phyloP scores from a whole-genome alignment of 495 filamentous ascomycete species.

The Penicillium salamii region DNA sequence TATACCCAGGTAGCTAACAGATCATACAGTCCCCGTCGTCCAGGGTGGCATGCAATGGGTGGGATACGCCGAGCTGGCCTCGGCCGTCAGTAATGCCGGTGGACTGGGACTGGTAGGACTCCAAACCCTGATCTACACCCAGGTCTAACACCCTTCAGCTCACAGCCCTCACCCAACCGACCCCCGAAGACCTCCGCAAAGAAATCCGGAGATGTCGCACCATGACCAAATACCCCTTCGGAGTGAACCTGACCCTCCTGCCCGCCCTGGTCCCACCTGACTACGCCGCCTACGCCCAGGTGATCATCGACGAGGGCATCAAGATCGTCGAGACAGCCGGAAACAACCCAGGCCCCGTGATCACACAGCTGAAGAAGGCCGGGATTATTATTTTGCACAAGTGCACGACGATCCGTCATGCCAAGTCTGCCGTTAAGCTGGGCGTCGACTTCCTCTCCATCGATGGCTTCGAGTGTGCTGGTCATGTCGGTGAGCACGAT shows the following conservation, averaged over 20 bases:
- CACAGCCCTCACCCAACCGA: slow-evolving; percentile 92
- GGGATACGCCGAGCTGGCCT: slow-evolving; percentile 86
- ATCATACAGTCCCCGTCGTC: slow-evolving; percentile 76
- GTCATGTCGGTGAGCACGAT: slow-evolving; percentile 92
- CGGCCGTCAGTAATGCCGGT: slow-evolving; percentile 92
- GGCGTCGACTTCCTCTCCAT: slow-evolving; percentile 96
- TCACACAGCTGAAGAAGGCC: slow-evolving; percentile 80
- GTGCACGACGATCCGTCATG: slow-evolving; percentile 95
- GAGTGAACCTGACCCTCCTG: slow-evolving; percentile 93
- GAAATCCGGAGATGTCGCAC: slow-evolving; percentile 85
- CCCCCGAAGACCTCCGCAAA: slow-evolving; percentile 86
- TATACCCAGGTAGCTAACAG: slow-evolving; percentile 11
- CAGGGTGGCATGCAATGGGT: slow-evolving; percentile 97
- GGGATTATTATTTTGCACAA: slow-evolving; percentile 85
- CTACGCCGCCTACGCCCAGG: slow-evolving; percentile 88
- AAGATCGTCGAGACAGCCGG: slow-evolving; percentile 96
- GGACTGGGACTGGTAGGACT: slow-evolving; percentile 74
- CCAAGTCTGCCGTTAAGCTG: slow-evolving; percentile 86
- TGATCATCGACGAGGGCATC: slow-evolving; percentile 90
- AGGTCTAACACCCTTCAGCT: slow-evolving; percentile 38
- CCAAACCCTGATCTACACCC: not conserved
- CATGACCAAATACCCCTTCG: slow-evolving; percentile 88
- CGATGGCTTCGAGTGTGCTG: slow-evolving; percentile 96
- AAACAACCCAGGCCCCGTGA: slow-evolving; percentile 89
- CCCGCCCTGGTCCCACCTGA: slow-evolving; percentile 86